Percentiles rank a stretch among this genome's conserved stretches.
These are phyloP conservation scores for Apiospora arundinis DNA, from an alignment of 2,329 filamentous ascomycete genomes.

Conservation along the genomic window DNA sequence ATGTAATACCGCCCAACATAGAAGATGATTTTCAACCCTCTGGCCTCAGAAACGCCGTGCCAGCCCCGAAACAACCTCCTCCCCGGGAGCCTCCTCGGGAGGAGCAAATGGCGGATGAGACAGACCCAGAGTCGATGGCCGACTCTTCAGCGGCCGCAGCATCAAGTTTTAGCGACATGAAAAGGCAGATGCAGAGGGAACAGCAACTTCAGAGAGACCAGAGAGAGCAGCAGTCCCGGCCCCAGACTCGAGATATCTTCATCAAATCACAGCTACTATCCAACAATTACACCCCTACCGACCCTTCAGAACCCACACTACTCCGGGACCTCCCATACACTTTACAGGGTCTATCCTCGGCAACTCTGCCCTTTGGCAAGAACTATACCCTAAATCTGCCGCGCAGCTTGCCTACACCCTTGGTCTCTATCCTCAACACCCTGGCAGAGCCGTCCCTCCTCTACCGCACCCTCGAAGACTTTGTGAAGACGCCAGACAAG, in stretches of 20 bases:
- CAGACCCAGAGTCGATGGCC: constrained; percentile 22
- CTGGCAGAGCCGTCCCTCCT: constrained; percentile 93
- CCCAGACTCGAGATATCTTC: constrained; percentile 55
- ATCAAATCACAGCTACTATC: constrained; percentile 64
- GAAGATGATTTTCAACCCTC: constrained; percentile 21
- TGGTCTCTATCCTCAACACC: constrained; percentile 86
- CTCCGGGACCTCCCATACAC: constrained; percentile 89
- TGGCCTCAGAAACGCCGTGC: constrained; percentile 19
- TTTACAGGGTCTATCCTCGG: constrained; percentile 88
- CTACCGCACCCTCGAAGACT: constrained; percentile 80
- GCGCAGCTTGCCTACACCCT: constrained; percentile 77
- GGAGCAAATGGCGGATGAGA: background rate
- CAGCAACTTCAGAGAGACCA: constrained; percentile 33
- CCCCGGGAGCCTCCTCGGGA: constrained; percentile 10
- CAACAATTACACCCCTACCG: constrained; percentile 61
- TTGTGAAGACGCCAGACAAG: constrained; percentile 80
- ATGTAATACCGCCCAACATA: background rate
- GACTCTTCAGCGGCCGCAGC: constrained; percentile 28
- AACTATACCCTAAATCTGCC: constrained; percentile 77
- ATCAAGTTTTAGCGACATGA: constrained; percentile 35
- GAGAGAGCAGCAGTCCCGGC: constrained; percentile 27
- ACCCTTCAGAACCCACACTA: constrained; percentile 70
- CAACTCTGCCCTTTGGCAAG: constrained; percentile 77
- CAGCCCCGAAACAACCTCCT: background rate
- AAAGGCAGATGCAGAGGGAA: constrained; percentile 32